Base-by-base conservation (phyloP, 768 basidiomycete genomes). In the Tylopilus felleus region DNA sequence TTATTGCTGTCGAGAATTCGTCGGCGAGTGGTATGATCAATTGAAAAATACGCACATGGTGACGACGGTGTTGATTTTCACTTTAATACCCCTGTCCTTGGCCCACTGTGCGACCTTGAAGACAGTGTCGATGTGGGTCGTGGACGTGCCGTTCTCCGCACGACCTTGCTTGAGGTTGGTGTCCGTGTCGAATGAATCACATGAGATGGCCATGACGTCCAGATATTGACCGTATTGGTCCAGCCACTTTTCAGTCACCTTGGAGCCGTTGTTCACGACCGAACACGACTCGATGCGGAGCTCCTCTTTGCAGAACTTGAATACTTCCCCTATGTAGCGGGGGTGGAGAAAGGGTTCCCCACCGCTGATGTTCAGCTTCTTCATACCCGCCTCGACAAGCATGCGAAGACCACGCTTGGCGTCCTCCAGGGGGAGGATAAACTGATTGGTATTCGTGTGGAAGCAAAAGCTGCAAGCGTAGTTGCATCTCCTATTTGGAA, bases 151-250 rank as follows among this genome's bases (percentile, higher is more conserved):
- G 19, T 74, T 61, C 45, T 74, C 74, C 7, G 68, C 57, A 13
- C 71, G 47, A 49, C 74, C 70, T 43, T 73, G 64, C 21, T 56
- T 66, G 33, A 69, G 19, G 47, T 75, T 76, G 8, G 69, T 70
- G 35, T 75, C 74, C 0, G 39, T 16, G 44, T 73, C 71, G 36
- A 76, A 76, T 13, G 69, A 68, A 38, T 76, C 75, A 38, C 75
- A 76, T 1, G 75, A 75, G 3, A 76, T 73, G 0, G 74, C 74
- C 67, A 76, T 75, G 28, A 75, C 63, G 28, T 75, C 74, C 25
- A 76, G 55, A 51, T 72, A 76, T 57, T 64, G 41, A 1, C 75
- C 73, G 28, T 74, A 76, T 5, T 60, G 63, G 39, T 73, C 71
- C 19, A 76, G 33, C 75, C 75, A 76, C 51, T 64, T 70, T 43